These are phyloP conservation scores for Cenchrus purpureus DNA, from an alignment of 176 grass and related monocot species.

Conservation along the genomic window DNA sequence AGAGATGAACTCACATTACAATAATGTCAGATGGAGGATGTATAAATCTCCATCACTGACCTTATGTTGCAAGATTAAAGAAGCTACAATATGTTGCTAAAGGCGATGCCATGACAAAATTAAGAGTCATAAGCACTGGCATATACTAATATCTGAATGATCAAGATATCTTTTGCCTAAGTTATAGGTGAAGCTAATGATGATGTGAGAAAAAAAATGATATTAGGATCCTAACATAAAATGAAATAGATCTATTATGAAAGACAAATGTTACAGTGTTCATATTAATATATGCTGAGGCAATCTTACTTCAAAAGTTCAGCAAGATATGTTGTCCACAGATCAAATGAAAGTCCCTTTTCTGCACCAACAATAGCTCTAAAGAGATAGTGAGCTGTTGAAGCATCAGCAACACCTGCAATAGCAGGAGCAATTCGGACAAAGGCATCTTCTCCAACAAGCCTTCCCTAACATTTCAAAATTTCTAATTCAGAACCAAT, in stretches of 20 bases:
- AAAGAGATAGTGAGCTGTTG: conserved; percentile 82
- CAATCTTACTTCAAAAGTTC: conserved; percentile 87
- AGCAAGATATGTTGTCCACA: conserved; percentile 82
- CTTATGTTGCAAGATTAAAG: conserved; percentile 34
- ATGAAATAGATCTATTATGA: conserved; percentile 11
- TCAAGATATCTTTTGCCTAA: conserved; percentile 1
- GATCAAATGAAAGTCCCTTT: conserved; percentile 67
- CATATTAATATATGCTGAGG: conserved; percentile 26
- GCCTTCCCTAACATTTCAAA: conserved; percentile 68
- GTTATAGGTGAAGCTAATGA: conserved; percentile 11
- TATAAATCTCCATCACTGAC: background rate
- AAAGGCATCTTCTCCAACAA: conserved; percentile 95
- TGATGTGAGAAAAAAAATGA: conserved; percentile 5
- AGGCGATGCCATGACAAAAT: background rate
- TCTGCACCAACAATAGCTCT: conserved; percentile 82
- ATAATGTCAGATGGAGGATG: background rate
- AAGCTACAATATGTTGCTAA: conserved; percentile 24
- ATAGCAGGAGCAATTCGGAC: conserved; percentile 88
- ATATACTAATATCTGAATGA: background rate
- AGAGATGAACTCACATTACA: conserved; percentile 4
- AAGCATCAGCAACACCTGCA: conserved; percentile 73
- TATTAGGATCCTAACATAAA: conserved; percentile 20
- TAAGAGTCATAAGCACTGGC: background rate
- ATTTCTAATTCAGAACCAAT: conserved; percentile 38
- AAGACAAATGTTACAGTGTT: background rate